Percentiles rank a stretch among this genome's conserved stretches.
Evolutionary conservation across 129 eudicot species (phyloP).

Genomic region (Artemisia annua): DNA sequence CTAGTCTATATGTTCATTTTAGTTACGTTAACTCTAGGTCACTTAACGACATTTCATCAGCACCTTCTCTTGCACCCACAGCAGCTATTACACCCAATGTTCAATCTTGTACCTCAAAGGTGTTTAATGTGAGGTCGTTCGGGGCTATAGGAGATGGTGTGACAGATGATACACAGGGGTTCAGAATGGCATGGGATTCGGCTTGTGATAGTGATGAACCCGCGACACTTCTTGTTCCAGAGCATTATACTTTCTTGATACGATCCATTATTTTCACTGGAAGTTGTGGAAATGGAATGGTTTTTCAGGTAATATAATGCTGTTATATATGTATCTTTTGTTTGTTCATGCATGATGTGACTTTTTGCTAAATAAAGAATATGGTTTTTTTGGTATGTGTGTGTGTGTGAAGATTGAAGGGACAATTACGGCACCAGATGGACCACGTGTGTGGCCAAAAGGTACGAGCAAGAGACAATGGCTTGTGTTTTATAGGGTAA

Average conservation of each 20-base stretch:
- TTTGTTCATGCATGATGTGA: slow-evolving; percentile 1
- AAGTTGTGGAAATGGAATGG: slow-evolving; percentile 58
- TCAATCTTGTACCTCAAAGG: background rate
- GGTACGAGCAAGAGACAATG: slow-evolving; percentile 70
- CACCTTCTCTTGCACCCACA: slow-evolving; percentile 65
- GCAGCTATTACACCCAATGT: slow-evolving; percentile 8
- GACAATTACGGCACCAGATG: slow-evolving; percentile 85
- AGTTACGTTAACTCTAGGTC: slow-evolving; percentile 35
- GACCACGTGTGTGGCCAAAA: slow-evolving; percentile 81
- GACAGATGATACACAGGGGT: slow-evolving; percentile 72
- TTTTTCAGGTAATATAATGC: slow-evolving; percentile 58
- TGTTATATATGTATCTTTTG: background rate
- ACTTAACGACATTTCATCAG: slow-evolving; percentile 39
- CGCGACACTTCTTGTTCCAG: slow-evolving; percentile 54
- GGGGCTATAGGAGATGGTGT: slow-evolving; percentile 87
- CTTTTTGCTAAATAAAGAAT: slow-evolving; percentile 1
- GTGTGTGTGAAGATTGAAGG: slow-evolving; percentile 68
- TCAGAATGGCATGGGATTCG: slow-evolving; percentile 88
- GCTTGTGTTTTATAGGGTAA: slow-evolving; percentile 87
- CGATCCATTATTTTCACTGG: slow-evolving; percentile 91
- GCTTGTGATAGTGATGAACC: slow-evolving; percentile 60
- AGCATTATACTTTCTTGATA: slow-evolving; percentile 63
- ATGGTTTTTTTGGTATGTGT: too few relatives aligned
- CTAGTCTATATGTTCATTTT: slow-evolving; percentile 27
- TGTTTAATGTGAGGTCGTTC: slow-evolving; percentile 55